Evolutionary conservation across 768 basidiomycete genomes (phyloP).

Genomic region (Tephrocybe sp.): DNA sequence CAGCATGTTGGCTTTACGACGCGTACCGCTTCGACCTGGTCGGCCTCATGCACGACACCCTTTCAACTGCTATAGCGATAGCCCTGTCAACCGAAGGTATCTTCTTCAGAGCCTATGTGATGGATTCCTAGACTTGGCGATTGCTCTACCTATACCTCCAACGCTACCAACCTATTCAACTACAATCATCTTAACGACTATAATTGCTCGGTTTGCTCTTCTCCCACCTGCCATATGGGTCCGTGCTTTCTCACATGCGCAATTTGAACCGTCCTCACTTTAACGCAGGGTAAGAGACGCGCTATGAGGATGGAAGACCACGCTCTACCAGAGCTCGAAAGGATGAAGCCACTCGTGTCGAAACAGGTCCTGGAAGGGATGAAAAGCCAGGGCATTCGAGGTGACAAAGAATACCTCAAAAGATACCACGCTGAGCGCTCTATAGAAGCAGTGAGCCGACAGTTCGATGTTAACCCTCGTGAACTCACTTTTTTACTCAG

Average conservation of each 20-base stretch:
- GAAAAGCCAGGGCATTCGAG: constrained; percentile 54
- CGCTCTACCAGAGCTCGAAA: constrained; percentile 56
- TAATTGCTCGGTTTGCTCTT: constrained; percentile 59
- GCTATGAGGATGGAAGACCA: constrained; percentile 60
- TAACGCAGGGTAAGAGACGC: constrained; percentile 56
- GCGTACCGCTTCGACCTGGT: constrained; percentile 27
- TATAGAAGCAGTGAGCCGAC: constrained; percentile 43
- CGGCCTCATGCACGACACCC: constrained; percentile 13
- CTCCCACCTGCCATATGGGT: constrained; percentile 82
- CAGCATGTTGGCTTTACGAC: constrained; percentile 33
- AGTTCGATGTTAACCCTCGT: background rate
- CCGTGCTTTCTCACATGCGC: too few relatives aligned
- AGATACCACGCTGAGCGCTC: constrained; percentile 48
- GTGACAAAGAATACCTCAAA: constrained; percentile 51
- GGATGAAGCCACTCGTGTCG: constrained; percentile 42
- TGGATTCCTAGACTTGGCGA: constrained; percentile 74
- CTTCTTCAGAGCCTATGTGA: constrained; percentile 50
- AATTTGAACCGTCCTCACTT: constrained; percentile 11
- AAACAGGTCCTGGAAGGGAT: constrained; percentile 49
- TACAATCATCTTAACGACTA: constrained; percentile 70
- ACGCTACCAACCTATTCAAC: constrained; percentile 70
- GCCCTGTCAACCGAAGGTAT: constrained; percentile 23
- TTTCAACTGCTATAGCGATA: constrained; percentile 12
- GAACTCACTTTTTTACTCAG: constrained; percentile 29
- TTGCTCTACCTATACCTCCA: constrained; percentile 71